Evolutionary conservation across 2,329 filamentous ascomycete genomes (phyloP).

Genomic region (Botrytis elliptica): DNA sequence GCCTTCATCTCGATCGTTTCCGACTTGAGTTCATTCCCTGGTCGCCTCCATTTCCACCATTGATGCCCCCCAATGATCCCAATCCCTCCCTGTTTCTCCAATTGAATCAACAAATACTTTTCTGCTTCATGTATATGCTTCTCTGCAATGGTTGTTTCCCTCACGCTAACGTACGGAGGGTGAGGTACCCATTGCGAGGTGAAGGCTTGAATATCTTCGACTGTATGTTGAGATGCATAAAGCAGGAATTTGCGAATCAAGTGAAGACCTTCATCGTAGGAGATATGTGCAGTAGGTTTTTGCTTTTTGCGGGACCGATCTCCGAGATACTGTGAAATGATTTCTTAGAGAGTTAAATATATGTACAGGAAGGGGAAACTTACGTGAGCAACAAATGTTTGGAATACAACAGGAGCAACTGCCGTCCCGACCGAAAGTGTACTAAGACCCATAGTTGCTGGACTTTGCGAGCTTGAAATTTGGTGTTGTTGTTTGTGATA

Average conservation of each 20-base stretch:
- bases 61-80: conserved; percentile 73
- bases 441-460: conserved; percentile 53
- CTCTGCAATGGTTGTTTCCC: conserved; percentile 63
- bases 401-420: conserved; percentile 82
- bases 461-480: not conserved
- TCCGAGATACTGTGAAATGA: conserved; percentile 69
- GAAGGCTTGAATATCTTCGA: conserved; percentile 91
- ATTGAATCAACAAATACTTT: conserved; percentile 63
- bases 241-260: conserved; percentile 82
- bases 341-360: conserved; percentile 13
- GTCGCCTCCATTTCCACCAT: conserved; percentile 88
- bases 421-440: conserved; percentile 79
- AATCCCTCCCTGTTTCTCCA: conserved; percentile 78
- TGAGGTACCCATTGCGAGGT: conserved; percentile 89
- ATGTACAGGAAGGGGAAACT: conserved; percentile 37
- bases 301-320: conserved; percentile 68
- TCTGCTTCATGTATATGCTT: conserved; percentile 67
- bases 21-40: conserved; percentile 64
- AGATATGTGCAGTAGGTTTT: conserved; percentile 85
- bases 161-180: conserved; percentile 81
- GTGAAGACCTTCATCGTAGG: conserved; percentile 89
- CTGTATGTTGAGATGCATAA: conserved; percentile 82
- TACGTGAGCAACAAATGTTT: conserved; percentile 85
- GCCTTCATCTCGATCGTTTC: conserved; percentile 97
- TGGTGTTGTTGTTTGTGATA: not conserved